A percentile compares a stretch with the other conserved stretches of the same genome.
These are phyloP conservation scores for Cadophora sp. DNA, from an alignment of 2,329 filamentous ascomycete genomes.

Conservation along the genomic window DNA sequence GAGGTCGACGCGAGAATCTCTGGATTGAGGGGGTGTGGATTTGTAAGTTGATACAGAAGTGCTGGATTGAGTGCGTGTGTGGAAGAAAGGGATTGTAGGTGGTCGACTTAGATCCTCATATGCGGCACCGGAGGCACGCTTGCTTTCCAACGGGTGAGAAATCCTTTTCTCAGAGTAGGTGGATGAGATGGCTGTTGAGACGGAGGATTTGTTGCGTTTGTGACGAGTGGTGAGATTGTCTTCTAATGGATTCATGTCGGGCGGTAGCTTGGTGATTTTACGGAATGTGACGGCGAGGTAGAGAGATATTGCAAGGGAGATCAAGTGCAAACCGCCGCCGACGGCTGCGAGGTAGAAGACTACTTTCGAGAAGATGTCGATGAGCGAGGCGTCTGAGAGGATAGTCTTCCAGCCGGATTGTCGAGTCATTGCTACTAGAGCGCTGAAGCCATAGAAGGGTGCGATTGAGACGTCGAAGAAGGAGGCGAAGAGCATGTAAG, in stretches of 20 bases:
- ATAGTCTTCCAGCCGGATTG: constrained; percentile 69
- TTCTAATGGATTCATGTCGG: constrained; percentile 95
- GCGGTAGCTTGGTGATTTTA: constrained; percentile 81
- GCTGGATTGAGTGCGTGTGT: constrained; percentile 72
- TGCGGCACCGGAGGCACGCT: constrained; percentile 52
- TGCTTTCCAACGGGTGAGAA: constrained; percentile 53
- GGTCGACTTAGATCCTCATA: constrained; percentile 56
- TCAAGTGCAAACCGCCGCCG: constrained; percentile 70
- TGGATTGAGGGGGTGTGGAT: constrained; percentile 56
- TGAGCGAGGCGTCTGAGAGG: constrained; percentile 60
- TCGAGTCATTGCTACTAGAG: constrained; percentile 52
- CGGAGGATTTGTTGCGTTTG: constrained; percentile 72
- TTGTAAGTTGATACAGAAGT: constrained; percentile 61
- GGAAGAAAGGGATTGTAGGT: constrained; percentile 76
- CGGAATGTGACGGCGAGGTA: constrained; percentile 83
- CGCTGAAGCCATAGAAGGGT: constrained; percentile 63
- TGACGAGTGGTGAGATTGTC: constrained; percentile 83
- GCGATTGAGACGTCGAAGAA: constrained; percentile 69
- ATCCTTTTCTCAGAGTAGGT: constrained; percentile 66
- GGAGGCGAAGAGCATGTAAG: constrained; percentile 86
- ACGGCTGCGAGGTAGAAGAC: constrained; percentile 73
- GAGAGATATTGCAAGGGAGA: constrained; percentile 73
- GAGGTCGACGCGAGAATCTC: constrained; percentile 61
- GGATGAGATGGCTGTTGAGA: constrained; percentile 38
- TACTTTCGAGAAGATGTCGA: constrained; percentile 66